phyloP scores from a whole-genome alignment of 2,329 filamentous ascomycete genomes.

The Fusarium sp. region DNA sequence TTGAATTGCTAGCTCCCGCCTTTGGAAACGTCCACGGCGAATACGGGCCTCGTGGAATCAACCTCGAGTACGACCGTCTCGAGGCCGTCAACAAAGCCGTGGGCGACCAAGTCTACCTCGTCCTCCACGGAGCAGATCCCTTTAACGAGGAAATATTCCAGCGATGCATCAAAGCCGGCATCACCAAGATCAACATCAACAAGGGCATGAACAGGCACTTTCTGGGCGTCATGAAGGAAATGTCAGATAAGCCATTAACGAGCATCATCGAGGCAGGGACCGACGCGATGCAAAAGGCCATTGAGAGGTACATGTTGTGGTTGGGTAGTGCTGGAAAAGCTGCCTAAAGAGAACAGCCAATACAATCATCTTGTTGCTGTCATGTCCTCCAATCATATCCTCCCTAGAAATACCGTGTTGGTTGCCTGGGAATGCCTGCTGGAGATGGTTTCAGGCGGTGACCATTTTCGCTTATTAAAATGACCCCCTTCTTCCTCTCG shows the following conservation, averaged over 20 bases:
- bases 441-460: background rate
- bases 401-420: background rate
- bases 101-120: slow-evolving; percentile 58
- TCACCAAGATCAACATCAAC: slow-evolving; percentile 65
- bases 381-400: background rate
- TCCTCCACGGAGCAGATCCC: slow-evolving; percentile 62
- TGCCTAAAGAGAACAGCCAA: slow-evolving; percentile 25
- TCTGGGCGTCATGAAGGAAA: slow-evolving; percentile 57
- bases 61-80: slow-evolving; percentile 42
- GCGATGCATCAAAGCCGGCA: slow-evolving; percentile 58
- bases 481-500: background rate
- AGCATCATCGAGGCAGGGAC: slow-evolving; percentile 61
- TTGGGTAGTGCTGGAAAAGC: slow-evolving; percentile 61
- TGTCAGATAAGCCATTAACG: slow-evolving; percentile 59
- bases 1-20: slow-evolving; percentile 79
- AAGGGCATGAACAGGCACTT: slow-evolving; percentile 64
- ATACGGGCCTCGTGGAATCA: slow-evolving; percentile 71
- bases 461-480: background rate
- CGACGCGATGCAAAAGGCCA: slow-evolving; percentile 59
- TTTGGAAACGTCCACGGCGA: slow-evolving; percentile 84
- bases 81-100: slow-evolving; percentile 54
- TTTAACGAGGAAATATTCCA: slow-evolving; percentile 59
- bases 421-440: background rate
- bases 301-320: slow-evolving; percentile 60
- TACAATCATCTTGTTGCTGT: background rate